Evolutionary conservation across 164 flowering plant species (phyloP).

Genomic region (Stephania yunnanensis): DNA sequence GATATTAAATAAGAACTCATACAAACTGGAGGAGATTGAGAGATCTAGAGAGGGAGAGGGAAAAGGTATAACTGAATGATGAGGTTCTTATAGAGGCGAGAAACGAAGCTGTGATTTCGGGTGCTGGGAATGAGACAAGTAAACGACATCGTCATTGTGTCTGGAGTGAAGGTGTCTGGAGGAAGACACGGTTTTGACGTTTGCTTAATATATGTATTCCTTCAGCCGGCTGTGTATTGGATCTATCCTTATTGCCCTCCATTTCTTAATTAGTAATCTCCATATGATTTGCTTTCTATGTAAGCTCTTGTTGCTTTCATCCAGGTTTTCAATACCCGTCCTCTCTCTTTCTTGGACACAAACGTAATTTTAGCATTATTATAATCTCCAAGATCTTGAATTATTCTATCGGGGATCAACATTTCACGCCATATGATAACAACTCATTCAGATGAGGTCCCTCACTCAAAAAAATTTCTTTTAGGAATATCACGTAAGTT

Average conservation of each 20-base stretch:
- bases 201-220: conserved; percentile 14
- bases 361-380: background rate
- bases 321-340: conserved; percentile 16
- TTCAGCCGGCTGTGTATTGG: conserved; percentile 26
- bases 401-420: background rate
- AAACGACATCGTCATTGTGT: conserved; percentile 24
- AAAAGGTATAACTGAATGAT: background rate
- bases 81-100: background rate
- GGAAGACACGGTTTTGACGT: conserved; percentile 19
- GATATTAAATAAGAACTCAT: background rate
- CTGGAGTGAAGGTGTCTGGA: conserved; percentile 8
- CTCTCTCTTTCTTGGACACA: background rate
- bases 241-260: conserved; percentile 1
- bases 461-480: background rate
- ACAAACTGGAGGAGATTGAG: background rate
- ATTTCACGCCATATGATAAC: background rate
- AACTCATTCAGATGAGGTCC: background rate
- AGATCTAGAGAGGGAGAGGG: background rate
- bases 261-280: background rate
- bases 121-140: conserved; percentile 17
- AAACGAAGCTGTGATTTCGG: background rate
- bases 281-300: conserved; percentile 6
- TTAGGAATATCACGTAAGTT: background rate
- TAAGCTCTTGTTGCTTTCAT: conserved; percentile 17
- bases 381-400: background rate